A percentile compares a stretch with the other conserved stretches of the same genome.
Conservation (phyloP, 192 early-diverging fungal genomes). For the Phlyctochytrium bullatum region DNA sequence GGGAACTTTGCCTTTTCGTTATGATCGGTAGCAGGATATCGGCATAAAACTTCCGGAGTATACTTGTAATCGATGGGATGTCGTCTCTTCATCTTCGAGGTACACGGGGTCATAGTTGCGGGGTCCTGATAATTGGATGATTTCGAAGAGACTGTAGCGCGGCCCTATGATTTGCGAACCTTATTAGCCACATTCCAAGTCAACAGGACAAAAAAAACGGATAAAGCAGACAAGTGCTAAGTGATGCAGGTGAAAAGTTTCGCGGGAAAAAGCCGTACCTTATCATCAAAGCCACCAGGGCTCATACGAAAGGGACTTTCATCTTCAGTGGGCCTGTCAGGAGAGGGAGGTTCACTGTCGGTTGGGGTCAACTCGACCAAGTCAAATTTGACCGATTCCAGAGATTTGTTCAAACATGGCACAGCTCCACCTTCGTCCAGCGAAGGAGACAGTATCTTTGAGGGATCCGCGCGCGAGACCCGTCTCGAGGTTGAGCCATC, state of each 20-base stretch:
- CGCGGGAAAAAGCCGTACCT: neutral
- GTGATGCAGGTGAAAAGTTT: neutral
- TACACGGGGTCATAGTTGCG: neutral
- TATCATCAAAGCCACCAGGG: neutral
- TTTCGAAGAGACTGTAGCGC: conserved; percentile 5
- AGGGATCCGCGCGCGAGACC: no score
- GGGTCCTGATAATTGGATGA: neutral
- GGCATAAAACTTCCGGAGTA: conserved; percentile 25
- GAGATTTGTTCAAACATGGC: no score
- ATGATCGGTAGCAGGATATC: conserved; percentile 46
- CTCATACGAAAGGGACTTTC: no score
- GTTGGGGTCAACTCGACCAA: neutral
- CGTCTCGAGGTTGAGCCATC: no score
- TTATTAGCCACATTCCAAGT: neutral
- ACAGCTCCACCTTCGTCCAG: neutral
- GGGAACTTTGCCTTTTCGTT: conserved; percentile 39
- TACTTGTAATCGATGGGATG: conserved; percentile 49
- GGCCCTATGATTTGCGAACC: no score
- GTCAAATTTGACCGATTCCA: neutral
- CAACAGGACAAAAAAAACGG: neutral
- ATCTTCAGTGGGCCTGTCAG: neutral
- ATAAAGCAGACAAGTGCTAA: neutral
- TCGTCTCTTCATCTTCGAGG: conserved; percentile 12
- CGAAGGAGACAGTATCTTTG: neutral
- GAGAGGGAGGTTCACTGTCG: neutral